phyloP scores from a whole-genome alignment of 768 basidiomycete species.

The Mycena polygramma region DNA sequence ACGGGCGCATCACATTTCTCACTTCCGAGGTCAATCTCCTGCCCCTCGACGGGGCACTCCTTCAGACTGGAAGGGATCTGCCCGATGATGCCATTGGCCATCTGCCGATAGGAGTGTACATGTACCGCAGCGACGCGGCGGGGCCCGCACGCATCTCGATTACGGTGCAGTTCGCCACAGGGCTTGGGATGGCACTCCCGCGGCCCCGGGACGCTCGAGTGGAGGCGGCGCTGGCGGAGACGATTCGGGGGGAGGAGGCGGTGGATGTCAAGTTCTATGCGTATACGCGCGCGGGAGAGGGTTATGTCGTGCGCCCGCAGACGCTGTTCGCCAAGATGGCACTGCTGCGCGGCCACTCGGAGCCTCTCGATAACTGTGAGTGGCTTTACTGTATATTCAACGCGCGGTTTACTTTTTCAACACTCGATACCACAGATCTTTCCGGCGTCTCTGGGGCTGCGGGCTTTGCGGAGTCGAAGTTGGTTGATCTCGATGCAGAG shows the following conservation, averaged over 20 bases:
- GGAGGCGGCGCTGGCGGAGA: conserved; percentile 2
- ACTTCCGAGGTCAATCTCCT: neutral
- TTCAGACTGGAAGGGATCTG: conserved; percentile 6
- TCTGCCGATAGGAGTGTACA: conserved; percentile 1
- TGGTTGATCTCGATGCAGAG: conserved; percentile 24
- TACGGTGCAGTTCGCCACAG: neutral
- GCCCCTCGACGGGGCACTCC: neutral
- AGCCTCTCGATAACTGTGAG: conserved; percentile 4
- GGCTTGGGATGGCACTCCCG: conserved; percentile 7
- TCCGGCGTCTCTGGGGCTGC: neutral
- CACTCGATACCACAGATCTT: neutral
- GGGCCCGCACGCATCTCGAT: conserved; percentile 3
- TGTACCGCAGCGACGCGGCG: neutral
- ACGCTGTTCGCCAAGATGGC: conserved; percentile 1
- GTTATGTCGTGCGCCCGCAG: conserved; percentile 14
- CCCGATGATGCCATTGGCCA: neutral
- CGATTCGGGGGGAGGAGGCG: conserved; percentile 5
- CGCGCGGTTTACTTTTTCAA: neutral
- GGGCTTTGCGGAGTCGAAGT: conserved; percentile 21
- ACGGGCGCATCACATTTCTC: conserved; percentile 16
- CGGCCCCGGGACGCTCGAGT: neutral
- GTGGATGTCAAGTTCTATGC: conserved; percentile 32
- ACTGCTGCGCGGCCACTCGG: conserved; percentile 22
- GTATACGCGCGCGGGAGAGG: neutral
- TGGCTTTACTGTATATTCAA: neutral